Evolutionary conservation across 2,329 filamentous ascomycete species (phyloP).

Genomic region (Aspergillus flavus): DNA sequence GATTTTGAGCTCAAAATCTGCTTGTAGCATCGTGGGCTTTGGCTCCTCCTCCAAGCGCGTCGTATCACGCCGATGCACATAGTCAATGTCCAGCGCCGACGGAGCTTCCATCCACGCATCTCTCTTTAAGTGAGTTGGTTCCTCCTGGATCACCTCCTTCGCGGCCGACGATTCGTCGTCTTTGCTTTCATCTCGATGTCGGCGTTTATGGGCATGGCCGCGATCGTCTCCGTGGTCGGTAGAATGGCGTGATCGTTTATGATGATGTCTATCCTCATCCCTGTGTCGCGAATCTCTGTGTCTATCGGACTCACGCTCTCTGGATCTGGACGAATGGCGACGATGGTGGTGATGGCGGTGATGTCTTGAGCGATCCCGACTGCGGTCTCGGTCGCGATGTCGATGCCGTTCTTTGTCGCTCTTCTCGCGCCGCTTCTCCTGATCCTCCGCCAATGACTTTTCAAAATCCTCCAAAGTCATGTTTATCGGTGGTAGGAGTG

Average conservation of each 20-base stretch:
- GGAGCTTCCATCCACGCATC: slow-evolving; percentile 96
- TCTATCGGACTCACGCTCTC: slow-evolving; percentile 37
- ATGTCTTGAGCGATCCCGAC: slow-evolving; percentile 40
- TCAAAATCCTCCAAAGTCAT: slow-evolving; percentile 76
- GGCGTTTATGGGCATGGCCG: slow-evolving; percentile 52
- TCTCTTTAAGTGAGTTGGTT: slow-evolving; percentile 57
- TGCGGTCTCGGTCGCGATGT: slow-evolving; percentile 43
- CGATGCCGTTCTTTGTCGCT: slow-evolving; percentile 40
- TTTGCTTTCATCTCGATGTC: slow-evolving; percentile 40
- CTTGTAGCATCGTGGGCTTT: slow-evolving; percentile 45
- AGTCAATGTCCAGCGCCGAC: slow-evolving; percentile 79
- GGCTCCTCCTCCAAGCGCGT: slow-evolving; percentile 53
- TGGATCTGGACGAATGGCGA: slow-evolving; percentile 39
- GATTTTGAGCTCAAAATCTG: slow-evolving; percentile 70
- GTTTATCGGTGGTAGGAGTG: slow-evolving; percentile 15
- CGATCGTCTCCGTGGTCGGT: slow-evolving; percentile 54
- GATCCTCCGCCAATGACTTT: slow-evolving; percentile 68
- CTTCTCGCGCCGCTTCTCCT: slow-evolving; percentile 40
- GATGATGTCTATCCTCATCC: slow-evolving; percentile 59
- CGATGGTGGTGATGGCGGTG: slow-evolving; percentile 49
- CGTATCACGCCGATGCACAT: slow-evolving; percentile 64
- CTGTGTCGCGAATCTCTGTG: slow-evolving; percentile 46
- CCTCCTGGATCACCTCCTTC: slow-evolving; percentile 44
- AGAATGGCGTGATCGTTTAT: slow-evolving; percentile 66
- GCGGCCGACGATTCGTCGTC: slow-evolving; percentile 44